Evolutionary conservation across 2,329 filamentous ascomycete genomes (phyloP).

Genomic region (Sordariomycetes sp.): DNA sequence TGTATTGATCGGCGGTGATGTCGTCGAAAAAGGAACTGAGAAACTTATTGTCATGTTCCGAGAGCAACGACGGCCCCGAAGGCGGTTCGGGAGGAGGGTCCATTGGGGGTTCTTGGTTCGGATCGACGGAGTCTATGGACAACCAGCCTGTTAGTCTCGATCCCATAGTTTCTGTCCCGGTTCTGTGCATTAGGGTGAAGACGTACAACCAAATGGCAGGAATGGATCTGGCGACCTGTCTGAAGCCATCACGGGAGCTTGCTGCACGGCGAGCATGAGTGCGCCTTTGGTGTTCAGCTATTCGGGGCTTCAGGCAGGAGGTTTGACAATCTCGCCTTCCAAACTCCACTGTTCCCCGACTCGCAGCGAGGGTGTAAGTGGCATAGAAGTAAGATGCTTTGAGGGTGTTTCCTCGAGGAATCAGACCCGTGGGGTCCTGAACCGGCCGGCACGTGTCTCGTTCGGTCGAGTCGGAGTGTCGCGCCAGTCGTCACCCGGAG

Average conservation of each 20-base stretch:
- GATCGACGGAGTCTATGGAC: constrained; percentile 33
- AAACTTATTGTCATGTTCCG: constrained; percentile 50
- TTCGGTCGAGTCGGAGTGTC: too few relatives aligned
- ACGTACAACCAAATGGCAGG: constrained; percentile 61
- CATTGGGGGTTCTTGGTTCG: constrained; percentile 30
- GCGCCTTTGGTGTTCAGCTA: constrained; percentile 19
- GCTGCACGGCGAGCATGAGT: constrained; percentile 49
- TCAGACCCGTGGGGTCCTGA: too few relatives aligned
- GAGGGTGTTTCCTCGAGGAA: too few relatives aligned
- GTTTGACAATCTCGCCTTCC: too few relatives aligned
- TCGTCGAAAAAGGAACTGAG: constrained; percentile 50
- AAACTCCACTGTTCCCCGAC: too few relatives aligned
- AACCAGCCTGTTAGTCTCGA: not conserved
- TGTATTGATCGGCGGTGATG: constrained; percentile 41
- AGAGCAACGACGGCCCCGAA: constrained; percentile 55
- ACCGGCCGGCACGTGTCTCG: too few relatives aligned
- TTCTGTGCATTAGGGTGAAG: constrained; percentile 4
- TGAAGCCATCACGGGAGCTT: constrained; percentile 48
- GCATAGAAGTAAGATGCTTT: too few relatives aligned
- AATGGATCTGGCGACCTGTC: constrained; percentile 38
- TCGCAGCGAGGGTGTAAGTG: too few relatives aligned
- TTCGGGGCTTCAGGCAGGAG: not conserved
- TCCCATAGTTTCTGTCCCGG: not conserved
- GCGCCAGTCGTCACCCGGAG: too few relatives aligned
- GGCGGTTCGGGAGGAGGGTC: constrained; percentile 52